phyloP scores from a whole-genome alignment of 371 early-diverging fungal genomes.

The Mortierella sp. region DNA sequence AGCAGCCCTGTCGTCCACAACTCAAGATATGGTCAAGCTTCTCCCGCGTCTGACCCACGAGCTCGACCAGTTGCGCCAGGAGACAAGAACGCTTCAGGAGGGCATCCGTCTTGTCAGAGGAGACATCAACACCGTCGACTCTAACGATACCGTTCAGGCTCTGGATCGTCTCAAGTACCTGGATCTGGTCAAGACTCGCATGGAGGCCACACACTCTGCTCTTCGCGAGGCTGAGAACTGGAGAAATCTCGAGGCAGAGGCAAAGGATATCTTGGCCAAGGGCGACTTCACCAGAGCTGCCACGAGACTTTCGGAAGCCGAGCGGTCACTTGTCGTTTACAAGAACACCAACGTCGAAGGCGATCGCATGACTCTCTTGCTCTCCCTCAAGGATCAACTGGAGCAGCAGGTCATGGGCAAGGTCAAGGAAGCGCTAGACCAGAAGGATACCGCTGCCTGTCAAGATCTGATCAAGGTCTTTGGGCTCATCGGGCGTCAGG shows the following conservation, averaged over 20 bases:
- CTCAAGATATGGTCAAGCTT: constrained; percentile 71
- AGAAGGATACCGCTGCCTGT: constrained; percentile 68
- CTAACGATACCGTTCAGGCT: constrained; percentile 61
- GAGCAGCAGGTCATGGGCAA: constrained; percentile 66
- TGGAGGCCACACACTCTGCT: constrained; percentile 71
- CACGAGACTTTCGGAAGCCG: constrained; percentile 71
- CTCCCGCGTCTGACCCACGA: constrained; percentile 80
- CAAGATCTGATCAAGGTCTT: constrained; percentile 68
- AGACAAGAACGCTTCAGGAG: constrained; percentile 65
- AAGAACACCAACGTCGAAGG: constrained; percentile 78
- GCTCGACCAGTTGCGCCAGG: constrained; percentile 70
- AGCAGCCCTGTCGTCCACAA: constrained; percentile 60
- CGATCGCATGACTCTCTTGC: constrained; percentile 66
- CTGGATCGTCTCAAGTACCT: constrained; percentile 75
- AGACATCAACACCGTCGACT: constrained; percentile 61
- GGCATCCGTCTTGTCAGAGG: constrained; percentile 63
- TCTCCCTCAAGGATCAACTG: constrained; percentile 66
- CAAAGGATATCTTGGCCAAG: constrained; percentile 70
- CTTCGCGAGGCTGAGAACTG: constrained; percentile 84
- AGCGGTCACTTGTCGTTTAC: constrained; percentile 75
- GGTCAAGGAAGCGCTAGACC: constrained; percentile 65
- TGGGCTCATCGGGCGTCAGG: constrained; percentile 67
- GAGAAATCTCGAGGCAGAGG: constrained; percentile 79
- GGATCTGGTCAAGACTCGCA: constrained; percentile 78
- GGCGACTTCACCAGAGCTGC: constrained; percentile 75